Base-by-base conservation (phyloP, 352 stramenopile species). In the Globisporangium paddicum region DNA sequence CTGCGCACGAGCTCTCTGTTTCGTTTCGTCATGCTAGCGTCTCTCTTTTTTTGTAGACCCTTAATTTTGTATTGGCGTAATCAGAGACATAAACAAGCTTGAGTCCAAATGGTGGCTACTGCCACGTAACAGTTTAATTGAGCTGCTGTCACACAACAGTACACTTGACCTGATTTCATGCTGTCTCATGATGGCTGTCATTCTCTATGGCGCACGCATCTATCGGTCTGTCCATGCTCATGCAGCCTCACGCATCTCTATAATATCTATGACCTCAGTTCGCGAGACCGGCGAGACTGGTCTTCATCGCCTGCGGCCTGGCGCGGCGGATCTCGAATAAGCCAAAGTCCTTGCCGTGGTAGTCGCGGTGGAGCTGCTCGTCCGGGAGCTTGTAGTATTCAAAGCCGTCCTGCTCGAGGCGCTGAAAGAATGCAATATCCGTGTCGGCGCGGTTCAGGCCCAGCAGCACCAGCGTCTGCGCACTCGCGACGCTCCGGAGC, bases 361-460 rank as follows among this genome's bases (percentile, higher is more conserved):
- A 87, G 18, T 81, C 75, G 28, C 49, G 42, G 13, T 71, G 71
- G 10, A 94, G 61, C 48, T 82, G 63, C 16, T 75, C 68, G 58
- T 90, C 82, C 8, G 73, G 55, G 56, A 94, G 78, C 71, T 88
- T 92, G 73, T 94, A 92, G 71, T 89, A 90, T 62, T 87, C 78
- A 40, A 90, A 94, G 48, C 80, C 82, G 21, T 82, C 67, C 19
- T 73, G 64, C 42, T 87, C 78, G 45, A 94, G 77, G 13, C 79
- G 79, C 18, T 58, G 68, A 63, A 94, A 94, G 62, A 92, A 94
- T 21, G 61, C 46, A 30, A 80, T 59, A 25, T 54, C 67, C 42
- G 84, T 94, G 63, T 94, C 82, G 0, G 68, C 66, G 44, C 84
- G 84, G 49, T 90, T 90, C 34, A 94, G 66, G 0, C 82, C 84